Evolutionary conservation across 306 rosid genomes (phyloP), one percentile per base, ranked within the genome.

Genomic region (Hippophae tibetana): DNA sequence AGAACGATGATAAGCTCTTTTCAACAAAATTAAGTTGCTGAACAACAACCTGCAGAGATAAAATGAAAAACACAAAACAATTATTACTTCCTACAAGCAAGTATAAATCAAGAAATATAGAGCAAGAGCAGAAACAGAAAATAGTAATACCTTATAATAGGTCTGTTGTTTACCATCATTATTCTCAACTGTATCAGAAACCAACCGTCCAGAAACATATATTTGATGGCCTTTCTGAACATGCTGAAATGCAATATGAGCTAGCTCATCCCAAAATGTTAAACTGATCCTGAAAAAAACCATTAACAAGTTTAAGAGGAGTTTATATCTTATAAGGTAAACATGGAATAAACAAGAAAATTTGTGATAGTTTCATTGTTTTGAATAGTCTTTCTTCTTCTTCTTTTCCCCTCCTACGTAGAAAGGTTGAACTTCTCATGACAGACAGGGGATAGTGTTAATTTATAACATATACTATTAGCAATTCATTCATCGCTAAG

Each of bases 211-310:
- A 7, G 78, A 72, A 18, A 92, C 93, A 63, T 75, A 75, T 73
- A 92, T 82, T 52, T 86, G 90, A 6, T 84, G 78, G 14, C 95
- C 96, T 60, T 85, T 78, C 70, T 77, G 79, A n/a, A 88, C 58
- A 73, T 88, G 94, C 59, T 88, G 88, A 61, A 42, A 84, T 13
- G 97, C 95, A 74, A 82, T 66, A 56, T 80, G 86, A 0, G 96
- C 96, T 49, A 88, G 76, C 55, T 86, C 97, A 62, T 88, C 95
- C 99, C 97, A 92, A 71, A 92, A 92, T 5, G 94, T 82, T 76
- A 92, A 58, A 72, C 58, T 71, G 59, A 86, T 75, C 90, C 95
- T 86, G 77, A 75, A 64, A 25, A 25, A 55, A 59, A 55, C 43
- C 47, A 64, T 26, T 45, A 23, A 54, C 27, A 3, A 13, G n/a